Conservation (phyloP, 371 early-diverging fungal species). For the Mucor lusitanicus region DNA sequence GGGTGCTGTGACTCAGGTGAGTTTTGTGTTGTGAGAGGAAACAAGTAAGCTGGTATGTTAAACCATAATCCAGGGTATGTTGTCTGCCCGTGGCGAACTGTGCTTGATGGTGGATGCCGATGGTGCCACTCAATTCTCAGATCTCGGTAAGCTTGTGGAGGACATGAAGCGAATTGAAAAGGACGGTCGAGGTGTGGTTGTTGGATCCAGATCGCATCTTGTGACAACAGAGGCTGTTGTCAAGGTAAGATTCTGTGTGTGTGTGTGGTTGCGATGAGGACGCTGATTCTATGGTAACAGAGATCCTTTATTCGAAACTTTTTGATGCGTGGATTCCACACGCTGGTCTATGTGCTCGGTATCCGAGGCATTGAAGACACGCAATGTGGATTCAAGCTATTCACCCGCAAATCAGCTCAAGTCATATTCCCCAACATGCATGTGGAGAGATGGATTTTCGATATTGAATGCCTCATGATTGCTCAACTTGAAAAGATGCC, state of each 20-base stretch:
- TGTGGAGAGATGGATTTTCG: constrained; percentile 96
- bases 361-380: constrained; percentile 89
- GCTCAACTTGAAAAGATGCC: constrained; percentile 73
- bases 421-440: constrained; percentile 88
- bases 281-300: too few relatives aligned
- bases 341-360: constrained; percentile 78
- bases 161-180: constrained; percentile 40
- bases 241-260: too few relatives aligned
- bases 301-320: constrained; percentile 88
- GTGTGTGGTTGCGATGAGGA: neutral
- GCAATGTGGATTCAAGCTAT: constrained; percentile 96
- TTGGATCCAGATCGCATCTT: constrained; percentile 92
- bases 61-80: constrained; percentile 67
- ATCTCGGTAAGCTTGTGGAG: constrained; percentile 66
- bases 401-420: constrained; percentile 79
- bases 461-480: constrained; percentile 90
- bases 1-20: constrained; percentile 90
- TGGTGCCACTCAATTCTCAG: constrained; percentile 90
- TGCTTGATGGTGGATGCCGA: constrained; percentile 96
- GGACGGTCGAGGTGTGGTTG: constrained; percentile 67
- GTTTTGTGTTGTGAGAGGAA: neutral
- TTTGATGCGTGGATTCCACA: constrained; percentile 92
- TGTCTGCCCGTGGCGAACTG: constrained; percentile 74
- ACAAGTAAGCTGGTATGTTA: neutral
- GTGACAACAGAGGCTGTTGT: constrained; percentile 91